phyloP scores from a whole-genome alignment of 2,329 filamentous ascomycete species.

The Cladosporium sp. region DNA sequence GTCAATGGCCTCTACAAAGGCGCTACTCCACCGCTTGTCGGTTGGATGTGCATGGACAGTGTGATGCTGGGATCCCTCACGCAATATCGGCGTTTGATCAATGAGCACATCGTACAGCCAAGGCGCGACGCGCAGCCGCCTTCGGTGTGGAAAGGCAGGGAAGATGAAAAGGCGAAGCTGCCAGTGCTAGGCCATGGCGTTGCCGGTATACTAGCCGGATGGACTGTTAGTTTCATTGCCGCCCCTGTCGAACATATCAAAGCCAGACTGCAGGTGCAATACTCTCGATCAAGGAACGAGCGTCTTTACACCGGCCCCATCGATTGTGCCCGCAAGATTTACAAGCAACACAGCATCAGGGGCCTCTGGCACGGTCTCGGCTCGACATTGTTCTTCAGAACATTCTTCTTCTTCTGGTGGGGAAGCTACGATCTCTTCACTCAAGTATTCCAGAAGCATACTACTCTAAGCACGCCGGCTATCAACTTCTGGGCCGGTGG shows the following conservation, averaged over 20 bases:
- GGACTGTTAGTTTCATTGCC: slow-evolving; percentile 87
- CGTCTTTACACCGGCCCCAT: slow-evolving; percentile 81
- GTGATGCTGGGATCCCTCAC: slow-evolving; percentile 89
- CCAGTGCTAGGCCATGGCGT: slow-evolving; percentile 78
- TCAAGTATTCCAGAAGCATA: slow-evolving; percentile 60
- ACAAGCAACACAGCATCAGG: slow-evolving; percentile 61
- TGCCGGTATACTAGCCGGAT: slow-evolving; percentile 80
- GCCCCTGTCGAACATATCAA: slow-evolving; percentile 95
- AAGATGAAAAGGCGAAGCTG: slow-evolving; percentile 47
- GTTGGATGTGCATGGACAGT: slow-evolving; percentile 98
- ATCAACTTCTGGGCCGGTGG: slow-evolving; percentile 98
- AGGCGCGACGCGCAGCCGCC: slow-evolving; percentile 20
- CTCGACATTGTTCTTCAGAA: slow-evolving; percentile 82
- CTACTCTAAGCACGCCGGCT: slow-evolving; percentile 66
- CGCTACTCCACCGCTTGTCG: slow-evolving; percentile 82
- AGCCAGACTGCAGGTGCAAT: slow-evolving; percentile 89
- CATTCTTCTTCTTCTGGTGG: slow-evolving; percentile 70
- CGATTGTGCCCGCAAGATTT: slow-evolving; percentile 70
- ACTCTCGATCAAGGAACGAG: slow-evolving; percentile 70
- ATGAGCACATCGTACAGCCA: slow-evolving; percentile 71
- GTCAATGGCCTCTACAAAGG: slow-evolving; percentile 87
- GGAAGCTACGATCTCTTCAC: slow-evolving; percentile 73
- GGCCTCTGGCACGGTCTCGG: slow-evolving; percentile 82
- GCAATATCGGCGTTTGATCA: slow-evolving; percentile 78
- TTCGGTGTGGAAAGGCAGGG: slow-evolving; percentile 24